Conservation (phyloP, 306 rosid genomes). For the Acmispon strigosus region DNA sequence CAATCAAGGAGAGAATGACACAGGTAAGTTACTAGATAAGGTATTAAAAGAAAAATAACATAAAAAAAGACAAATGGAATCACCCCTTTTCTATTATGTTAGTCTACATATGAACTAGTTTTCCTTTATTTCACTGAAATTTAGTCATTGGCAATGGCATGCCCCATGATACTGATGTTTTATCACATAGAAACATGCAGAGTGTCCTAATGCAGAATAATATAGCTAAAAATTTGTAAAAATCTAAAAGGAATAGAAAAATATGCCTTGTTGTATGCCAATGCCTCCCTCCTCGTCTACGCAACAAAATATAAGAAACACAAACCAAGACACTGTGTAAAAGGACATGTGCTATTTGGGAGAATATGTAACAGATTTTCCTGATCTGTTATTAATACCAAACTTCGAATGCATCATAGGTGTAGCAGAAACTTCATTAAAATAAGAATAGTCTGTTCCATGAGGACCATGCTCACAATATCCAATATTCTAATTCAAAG, state of each 20-base stretch:
- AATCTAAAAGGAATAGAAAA: not conserved
- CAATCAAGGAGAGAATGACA: conserved; percentile 20
- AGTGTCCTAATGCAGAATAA: not conserved
- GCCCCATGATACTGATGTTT: not conserved
- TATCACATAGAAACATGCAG: not conserved
- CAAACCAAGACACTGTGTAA: not conserved
- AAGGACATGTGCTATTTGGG: too few relatives aligned
- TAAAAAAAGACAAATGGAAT: conserved; percentile 1
- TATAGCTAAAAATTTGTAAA: not conserved
- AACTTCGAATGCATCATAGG: not conserved
- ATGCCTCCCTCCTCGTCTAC: not conserved
- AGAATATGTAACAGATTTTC: not conserved
- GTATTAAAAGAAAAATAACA: not conserved
- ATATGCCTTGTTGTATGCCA: not conserved
- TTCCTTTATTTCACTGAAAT: not conserved
- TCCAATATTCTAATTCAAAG: conserved; percentile 9
- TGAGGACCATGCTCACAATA: not conserved
- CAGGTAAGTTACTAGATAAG: not conserved
- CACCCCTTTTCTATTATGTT: not conserved
- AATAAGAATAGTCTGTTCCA: not conserved
- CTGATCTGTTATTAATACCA: not conserved
- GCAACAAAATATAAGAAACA: not conserved
- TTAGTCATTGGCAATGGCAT: not conserved
- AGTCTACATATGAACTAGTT: not conserved
- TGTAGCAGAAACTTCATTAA: not conserved